These are phyloP conservation scores for Podosphaera leucotricha DNA, from an alignment of 2,329 filamentous ascomycete species.

Conservation along the genomic window DNA sequence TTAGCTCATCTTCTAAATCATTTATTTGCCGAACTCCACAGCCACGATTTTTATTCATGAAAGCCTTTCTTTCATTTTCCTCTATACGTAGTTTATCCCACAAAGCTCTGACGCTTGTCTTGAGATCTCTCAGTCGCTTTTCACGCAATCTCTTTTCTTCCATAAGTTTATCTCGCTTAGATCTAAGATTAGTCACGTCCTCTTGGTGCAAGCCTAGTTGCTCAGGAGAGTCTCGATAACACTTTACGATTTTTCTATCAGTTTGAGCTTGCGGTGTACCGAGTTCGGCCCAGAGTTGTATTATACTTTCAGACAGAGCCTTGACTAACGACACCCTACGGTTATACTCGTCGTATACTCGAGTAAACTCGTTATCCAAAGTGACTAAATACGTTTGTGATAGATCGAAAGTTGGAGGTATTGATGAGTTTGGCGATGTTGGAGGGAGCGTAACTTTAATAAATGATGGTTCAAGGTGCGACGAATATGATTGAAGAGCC, in stretches of 20 bases:
- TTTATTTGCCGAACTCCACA: slow-evolving; percentile 83
- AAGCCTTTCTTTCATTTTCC: slow-evolving; percentile 59
- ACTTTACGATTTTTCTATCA: slow-evolving; percentile 65
- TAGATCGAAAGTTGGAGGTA: slow-evolving; percentile 75
- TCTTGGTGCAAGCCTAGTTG: slow-evolving; percentile 82
- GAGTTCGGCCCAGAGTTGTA: slow-evolving; percentile 86
- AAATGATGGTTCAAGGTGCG: slow-evolving; percentile 77
- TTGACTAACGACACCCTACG: slow-evolving; percentile 57
- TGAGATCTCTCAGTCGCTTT: slow-evolving; percentile 49
- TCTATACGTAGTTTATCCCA: slow-evolving; percentile 79
- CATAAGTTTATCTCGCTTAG: slow-evolving; percentile 56
- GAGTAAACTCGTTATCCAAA: slow-evolving; percentile 74
- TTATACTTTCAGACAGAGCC: slow-evolving; percentile 56
- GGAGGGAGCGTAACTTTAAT: slow-evolving; percentile 69
- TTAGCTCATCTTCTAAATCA: slow-evolving; percentile 81
- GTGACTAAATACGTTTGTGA: slow-evolving; percentile 69
- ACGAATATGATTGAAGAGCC: slow-evolving; percentile 87
- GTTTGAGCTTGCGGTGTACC: slow-evolving; percentile 87
- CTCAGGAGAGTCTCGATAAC: slow-evolving; percentile 75
- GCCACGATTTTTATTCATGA: slow-evolving; percentile 69
- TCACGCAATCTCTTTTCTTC: slow-evolving; percentile 80
- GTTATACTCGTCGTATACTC: slow-evolving; percentile 91
- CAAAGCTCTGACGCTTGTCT: slow-evolving; percentile 52
- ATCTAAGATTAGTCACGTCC: slow-evolving; percentile 49
- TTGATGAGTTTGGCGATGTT: slow-evolving; percentile 47